phyloP scores from a whole-genome alignment of 495 filamentous ascomycete species.

The Clohesyomyces aquaticus region DNA sequence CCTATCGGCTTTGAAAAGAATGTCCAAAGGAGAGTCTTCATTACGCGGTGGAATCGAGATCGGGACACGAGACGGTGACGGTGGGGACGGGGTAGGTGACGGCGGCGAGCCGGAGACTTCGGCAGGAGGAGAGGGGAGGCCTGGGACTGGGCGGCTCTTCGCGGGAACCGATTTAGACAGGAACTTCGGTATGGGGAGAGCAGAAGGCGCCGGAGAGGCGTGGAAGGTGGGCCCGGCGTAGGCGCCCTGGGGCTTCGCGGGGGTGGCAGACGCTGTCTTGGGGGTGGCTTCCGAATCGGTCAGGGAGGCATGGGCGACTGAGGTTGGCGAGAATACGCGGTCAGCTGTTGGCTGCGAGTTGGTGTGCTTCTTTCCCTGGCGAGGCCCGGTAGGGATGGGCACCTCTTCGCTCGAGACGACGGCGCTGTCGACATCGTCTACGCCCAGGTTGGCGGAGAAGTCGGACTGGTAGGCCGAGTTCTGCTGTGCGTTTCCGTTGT shows the following conservation, averaged over 20 bases:
- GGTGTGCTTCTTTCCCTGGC: constrained; percentile 24
- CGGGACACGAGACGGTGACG: constrained; percentile 37
- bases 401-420: constrained; percentile 31
- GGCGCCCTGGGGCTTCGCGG: constrained; percentile 49
- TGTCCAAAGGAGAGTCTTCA: constrained; percentile 79
- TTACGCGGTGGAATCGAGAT: constrained; percentile 53
- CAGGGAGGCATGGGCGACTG: constrained; percentile 13
- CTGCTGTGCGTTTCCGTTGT: constrained; percentile 5
- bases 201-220: constrained; percentile 87
- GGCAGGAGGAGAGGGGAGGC: constrained; percentile 53
- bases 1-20: constrained; percentile 84
- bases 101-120: constrained; percentile 45
- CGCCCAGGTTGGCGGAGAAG: background rate
- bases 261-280: constrained; percentile 17
- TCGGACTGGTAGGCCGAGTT: background rate
- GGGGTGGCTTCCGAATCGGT: constrained; percentile 27
- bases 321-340: constrained; percentile 26
- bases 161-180: constrained; percentile 80
- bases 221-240: constrained; percentile 97
- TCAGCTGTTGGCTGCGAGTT: constrained; percentile 26
- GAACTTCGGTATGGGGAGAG: constrained; percentile 92
- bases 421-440: constrained; percentile 19
- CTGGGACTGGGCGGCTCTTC: constrained; percentile 45
- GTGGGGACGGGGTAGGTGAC: constrained; percentile 43
- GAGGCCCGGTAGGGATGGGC: constrained; percentile 17